These are phyloP conservation scores for Curvularia eragrostidis DNA, from an alignment of 2,329 filamentous ascomycete species.

Conservation along the genomic window DNA sequence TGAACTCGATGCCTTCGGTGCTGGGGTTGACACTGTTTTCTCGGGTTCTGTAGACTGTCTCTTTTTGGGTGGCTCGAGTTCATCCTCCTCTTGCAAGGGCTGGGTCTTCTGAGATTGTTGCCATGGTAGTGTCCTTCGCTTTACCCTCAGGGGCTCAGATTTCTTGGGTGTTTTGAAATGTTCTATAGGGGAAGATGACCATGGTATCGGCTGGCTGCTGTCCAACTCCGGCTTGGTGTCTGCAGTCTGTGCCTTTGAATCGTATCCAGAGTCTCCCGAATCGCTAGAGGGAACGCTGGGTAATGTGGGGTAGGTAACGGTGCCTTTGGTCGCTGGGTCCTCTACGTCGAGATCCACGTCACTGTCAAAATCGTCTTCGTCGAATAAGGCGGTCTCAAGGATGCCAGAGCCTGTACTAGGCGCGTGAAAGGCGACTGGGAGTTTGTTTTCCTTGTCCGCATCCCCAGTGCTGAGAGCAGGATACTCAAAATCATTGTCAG, in stretches of 20 bases:
- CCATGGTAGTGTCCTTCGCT: slow-evolving; percentile 64
- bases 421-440: slow-evolving; percentile 24
- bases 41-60: slow-evolving; percentile 41
- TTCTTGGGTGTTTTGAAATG: slow-evolving; percentile 49
- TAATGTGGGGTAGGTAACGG: slow-evolving; percentile 52
- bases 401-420: slow-evolving; percentile 22
- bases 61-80: slow-evolving; percentile 36
- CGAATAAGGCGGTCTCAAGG: slow-evolving; percentile 57
- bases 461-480: slow-evolving; percentile 35
- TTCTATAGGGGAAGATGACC: slow-evolving; percentile 71
- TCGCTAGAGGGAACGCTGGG: slow-evolving; percentile 25
- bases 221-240: slow-evolving; percentile 24
- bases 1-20: slow-evolving; percentile 46
- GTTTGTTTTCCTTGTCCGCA: slow-evolving; percentile 36
- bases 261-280: slow-evolving; percentile 49
- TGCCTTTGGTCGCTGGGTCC: slow-evolving; percentile 60
- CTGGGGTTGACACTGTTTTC: slow-evolving; percentile 54
- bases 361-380: slow-evolving; percentile 86
- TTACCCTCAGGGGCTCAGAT: slow-evolving; percentile 20
- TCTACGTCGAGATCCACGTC: slow-evolving; percentile 78
- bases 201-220: slow-evolving; percentile 69
- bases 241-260: slow-evolving; percentile 35
- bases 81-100: slow-evolving; percentile 25
- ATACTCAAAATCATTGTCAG: slow-evolving; percentile 45
- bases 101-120: slow-evolving; percentile 49